phyloP scores from a whole-genome alignment of 2,329 filamentous ascomycete genomes.

The Alternaria arborescens region DNA sequence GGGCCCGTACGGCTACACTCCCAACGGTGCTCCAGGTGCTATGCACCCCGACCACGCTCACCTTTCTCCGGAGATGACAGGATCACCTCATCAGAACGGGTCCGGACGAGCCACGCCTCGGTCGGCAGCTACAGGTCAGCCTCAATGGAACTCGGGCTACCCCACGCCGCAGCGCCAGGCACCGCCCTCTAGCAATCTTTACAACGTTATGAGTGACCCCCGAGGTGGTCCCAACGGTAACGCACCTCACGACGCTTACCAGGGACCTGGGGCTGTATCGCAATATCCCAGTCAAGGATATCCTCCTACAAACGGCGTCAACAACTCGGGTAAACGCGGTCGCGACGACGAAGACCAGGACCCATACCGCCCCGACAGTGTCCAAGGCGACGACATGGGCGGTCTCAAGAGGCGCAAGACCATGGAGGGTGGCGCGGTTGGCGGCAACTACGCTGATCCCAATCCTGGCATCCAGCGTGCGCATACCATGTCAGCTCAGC shows the following conservation, averaged over 20 bases:
- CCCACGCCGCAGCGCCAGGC: conserved; percentile 77
- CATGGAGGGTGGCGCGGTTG: conserved; percentile 59
- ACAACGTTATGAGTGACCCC: conserved; percentile 88
- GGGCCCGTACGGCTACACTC: conserved; percentile 77
- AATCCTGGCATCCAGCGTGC: conserved; percentile 45
- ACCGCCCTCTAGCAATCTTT: conserved; percentile 79
- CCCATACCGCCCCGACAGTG: conserved; percentile 69
- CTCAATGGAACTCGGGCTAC: conserved; percentile 78
- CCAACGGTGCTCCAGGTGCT: conserved; percentile 70
- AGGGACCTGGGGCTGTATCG: conserved; percentile 65
- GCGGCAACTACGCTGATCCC: conserved; percentile 42
- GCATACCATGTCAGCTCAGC: conserved; percentile 41
- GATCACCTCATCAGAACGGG: conserved; percentile 81
- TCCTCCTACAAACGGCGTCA: conserved; percentile 68
- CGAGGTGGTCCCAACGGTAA: conserved; percentile 72
- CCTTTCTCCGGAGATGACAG: conserved; percentile 81
- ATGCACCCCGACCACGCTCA: conserved; percentile 78
- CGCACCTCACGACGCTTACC: conserved; percentile 73
- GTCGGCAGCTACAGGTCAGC: conserved; percentile 74
- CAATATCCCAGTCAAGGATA: conserved; percentile 69
- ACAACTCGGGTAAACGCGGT: conserved; percentile 66
- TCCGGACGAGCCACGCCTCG: conserved; percentile 88
- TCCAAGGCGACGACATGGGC: conserved; percentile 66
- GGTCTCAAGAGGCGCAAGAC: conserved; percentile 82
- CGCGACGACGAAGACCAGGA: conserved; percentile 72